Evolutionary conservation across 106 monocot genomes (phyloP), one percentile per base, ranked within the genome.

Genomic region (Apostasia ramifera): DNA sequence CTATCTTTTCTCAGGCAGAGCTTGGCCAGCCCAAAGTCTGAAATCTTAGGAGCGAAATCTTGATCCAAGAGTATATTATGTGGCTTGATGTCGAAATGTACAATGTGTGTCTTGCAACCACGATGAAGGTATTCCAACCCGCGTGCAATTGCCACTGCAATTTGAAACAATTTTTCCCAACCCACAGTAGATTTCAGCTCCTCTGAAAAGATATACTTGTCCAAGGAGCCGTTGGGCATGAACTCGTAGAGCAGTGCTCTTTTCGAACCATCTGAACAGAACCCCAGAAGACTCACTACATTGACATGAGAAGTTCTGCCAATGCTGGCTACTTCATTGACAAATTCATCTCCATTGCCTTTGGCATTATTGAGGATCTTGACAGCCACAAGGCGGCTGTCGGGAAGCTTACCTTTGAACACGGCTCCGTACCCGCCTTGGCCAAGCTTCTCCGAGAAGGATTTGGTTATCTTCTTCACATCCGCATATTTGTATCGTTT

Each of bases 61-160:
- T 50, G 44, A 55, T 73, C 63, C 11, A 74, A 14, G 0, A 74
- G 66, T 9, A 74, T 66, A 48, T 74, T 74, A 47, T 74, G 65
- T 39, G 73, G 73, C 56, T 74, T 74, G 39, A 74, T 74, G 57
- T 74, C 73, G 48, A 74, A 73, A 66, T 74, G 74, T 8, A 74
- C 39, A 26, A 74, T 74, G 46, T 40, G 56, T 14, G 57, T 66
- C 40, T 58, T 48, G 53, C 74, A 74, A 6, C 66, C 66, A 3
- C 47, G 56, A n/a, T 74, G 74, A 13, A 74, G 38, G 45, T 74
- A 74, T 3, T 74, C 74, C 3, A 74, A 37, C 39, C 74, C 74
- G 6, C 66, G 42, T 5, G 73, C 73, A 38, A 74, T 66, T 3
- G 57, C 66, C 2, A 74, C 8, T 5, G 74, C 74, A 46, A 74